These are phyloP conservation scores for Cystofilobasidium macerans DNA, from an alignment of 768 basidiomycete genomes.

Conservation along the genomic window DNA sequence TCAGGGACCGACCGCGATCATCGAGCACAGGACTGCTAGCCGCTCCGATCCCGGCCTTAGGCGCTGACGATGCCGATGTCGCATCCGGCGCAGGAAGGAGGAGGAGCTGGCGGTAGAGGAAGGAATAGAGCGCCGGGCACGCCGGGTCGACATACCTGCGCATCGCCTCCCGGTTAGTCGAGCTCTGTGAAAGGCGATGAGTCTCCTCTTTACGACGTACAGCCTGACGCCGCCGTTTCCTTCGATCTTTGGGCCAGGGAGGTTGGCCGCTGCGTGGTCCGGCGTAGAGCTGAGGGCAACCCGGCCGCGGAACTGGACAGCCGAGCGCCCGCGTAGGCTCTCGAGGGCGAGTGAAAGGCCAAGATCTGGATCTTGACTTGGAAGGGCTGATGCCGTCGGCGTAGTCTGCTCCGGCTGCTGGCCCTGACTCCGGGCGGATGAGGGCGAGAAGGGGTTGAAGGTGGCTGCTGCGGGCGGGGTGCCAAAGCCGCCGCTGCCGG, in stretches of 20 bases:
- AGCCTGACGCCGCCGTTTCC: conserved; percentile 7
- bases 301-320: not conserved
- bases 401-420: too few species aligned
- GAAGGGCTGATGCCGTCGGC: not conserved
- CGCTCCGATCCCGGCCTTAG: not conserved
- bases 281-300: not conserved
- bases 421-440: not conserved
- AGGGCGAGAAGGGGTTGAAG: not conserved
- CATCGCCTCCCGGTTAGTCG: not conserved
- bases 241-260: not conserved
- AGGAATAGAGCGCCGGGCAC: not conserved
- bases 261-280: too few species aligned
- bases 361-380: not conserved
- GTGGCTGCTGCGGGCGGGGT: not conserved
- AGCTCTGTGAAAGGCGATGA: not conserved
- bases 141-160: conserved; percentile 6
- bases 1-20: not conserved
- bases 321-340: not conserved
- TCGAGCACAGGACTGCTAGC: not conserved
- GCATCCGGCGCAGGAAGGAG: too few species aligned
- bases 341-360: conserved; percentile 3
- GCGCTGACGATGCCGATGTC: too few species aligned
- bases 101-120: not conserved
- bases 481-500: not conserved
- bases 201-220: too few species aligned